A percentile compares a stretch with the other conserved stretches of the same genome.
phyloP scores from a whole-genome alignment of 768 basidiomycete species.

The Xanthoconium stramineum region DNA sequence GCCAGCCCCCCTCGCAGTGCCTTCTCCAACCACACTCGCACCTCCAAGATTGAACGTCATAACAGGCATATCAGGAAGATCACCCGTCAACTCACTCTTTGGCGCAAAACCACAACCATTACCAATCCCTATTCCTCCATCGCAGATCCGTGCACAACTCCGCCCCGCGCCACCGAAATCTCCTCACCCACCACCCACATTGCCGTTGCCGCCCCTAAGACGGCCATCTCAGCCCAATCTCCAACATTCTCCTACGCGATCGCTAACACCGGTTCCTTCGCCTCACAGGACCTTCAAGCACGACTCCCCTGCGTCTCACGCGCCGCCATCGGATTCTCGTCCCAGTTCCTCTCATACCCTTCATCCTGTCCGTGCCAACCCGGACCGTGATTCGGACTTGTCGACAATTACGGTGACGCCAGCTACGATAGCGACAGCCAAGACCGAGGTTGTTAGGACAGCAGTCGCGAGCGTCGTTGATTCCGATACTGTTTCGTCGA shows the following conservation, averaged over 20 bases:
- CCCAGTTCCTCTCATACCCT: slow-evolving; percentile 22
- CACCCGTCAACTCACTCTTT: slow-evolving; percentile 25
- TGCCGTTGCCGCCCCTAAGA: slow-evolving; percentile 25
- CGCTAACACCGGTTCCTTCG: slow-evolving; percentile 11
- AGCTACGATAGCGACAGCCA: slow-evolving; percentile 43
- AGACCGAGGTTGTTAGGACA: slow-evolving; percentile 46
- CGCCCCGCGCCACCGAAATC: slow-evolving; percentile 26
- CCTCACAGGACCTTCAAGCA: slow-evolving; percentile 1
- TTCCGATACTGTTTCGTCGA: slow-evolving; percentile 23
- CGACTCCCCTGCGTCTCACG: background rate
- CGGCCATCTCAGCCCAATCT: slow-evolving; percentile 16
- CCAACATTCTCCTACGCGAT: slow-evolving; percentile 1
- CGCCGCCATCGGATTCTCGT: slow-evolving; percentile 7
- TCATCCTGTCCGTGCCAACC: slow-evolving; percentile 8
- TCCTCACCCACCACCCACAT: slow-evolving; percentile 16
- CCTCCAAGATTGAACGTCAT: slow-evolving; percentile 20
- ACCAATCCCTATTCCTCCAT: slow-evolving; percentile 25
- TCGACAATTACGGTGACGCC: slow-evolving; percentile 43
- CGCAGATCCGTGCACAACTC: slow-evolving; percentile 29
- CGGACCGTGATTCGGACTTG: slow-evolving; percentile 32
- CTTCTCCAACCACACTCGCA: slow-evolving; percentile 5
- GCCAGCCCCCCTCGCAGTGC: slow-evolving; percentile 9
- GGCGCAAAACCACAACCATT: slow-evolving; percentile 23
- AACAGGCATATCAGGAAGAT: slow-evolving; percentile 20
- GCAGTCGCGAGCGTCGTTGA: slow-evolving; percentile 53